Percentiles rank a stretch among this genome's conserved stretches.
Evolutionary conservation across 805 yeast genomes (phyloP).

Genomic region (Scheffersomyces amazonensis): DNA sequence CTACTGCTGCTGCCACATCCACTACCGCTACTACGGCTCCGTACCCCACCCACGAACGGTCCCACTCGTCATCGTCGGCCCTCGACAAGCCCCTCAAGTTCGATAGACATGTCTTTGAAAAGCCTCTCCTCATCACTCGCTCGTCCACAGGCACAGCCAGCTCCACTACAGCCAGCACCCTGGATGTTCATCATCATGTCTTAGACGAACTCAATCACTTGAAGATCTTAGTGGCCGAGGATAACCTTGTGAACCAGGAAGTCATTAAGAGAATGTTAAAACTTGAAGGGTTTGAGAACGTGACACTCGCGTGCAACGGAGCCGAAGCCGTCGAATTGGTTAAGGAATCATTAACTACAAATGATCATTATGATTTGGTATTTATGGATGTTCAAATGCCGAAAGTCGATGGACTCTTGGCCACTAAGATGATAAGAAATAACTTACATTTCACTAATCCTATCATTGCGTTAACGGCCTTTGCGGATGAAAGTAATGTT

Average conservation of each 20-base stretch:
- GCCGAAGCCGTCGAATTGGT: slow-evolving; percentile 78
- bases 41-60: neutral
- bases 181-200: slow-evolving; percentile 13
- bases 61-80: neutral
- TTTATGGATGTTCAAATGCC: slow-evolving; percentile 99
- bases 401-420: slow-evolving; percentile 80
- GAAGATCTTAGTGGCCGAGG: slow-evolving; percentile 85
- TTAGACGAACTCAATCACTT: slow-evolving; percentile 29
- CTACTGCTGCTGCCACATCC: neutral
- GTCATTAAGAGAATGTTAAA: slow-evolving; percentile 86
- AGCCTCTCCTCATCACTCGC: slow-evolving; percentile 43
- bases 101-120: slow-evolving; percentile 21
- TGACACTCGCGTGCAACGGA: slow-evolving; percentile 86
- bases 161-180: slow-evolving; percentile 8
- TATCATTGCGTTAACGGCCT: slow-evolving; percentile 92
- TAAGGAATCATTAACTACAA: slow-evolving; percentile 40
- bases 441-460: slow-evolving; percentile 64
- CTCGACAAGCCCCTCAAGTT: neutral
- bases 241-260: slow-evolving; percentile 90
- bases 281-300: slow-evolving; percentile 71
- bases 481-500: slow-evolving; percentile 89
- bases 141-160: slow-evolving; percentile 53
- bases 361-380: slow-evolving; percentile 60
- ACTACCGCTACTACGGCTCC: neutral
- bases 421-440: slow-evolving; percentile 70